Conservation (phyloP, 1,284 basidiomycete genomes). For the Irpex rosettiformis region DNA sequence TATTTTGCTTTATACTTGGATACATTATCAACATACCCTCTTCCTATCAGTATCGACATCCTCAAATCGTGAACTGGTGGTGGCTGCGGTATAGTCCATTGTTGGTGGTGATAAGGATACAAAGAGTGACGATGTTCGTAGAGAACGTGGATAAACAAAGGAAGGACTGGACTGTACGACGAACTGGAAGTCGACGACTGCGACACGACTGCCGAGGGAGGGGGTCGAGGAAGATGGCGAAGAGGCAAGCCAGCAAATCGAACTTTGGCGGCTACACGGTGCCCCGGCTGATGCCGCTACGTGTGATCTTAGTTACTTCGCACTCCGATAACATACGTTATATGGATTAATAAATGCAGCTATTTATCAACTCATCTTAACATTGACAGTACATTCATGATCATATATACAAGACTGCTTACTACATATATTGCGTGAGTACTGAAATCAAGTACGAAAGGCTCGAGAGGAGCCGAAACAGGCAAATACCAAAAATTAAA, state of each 20-base stretch:
- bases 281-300: conserved; percentile 17
- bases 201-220: conserved; percentile 20
- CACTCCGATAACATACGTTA: not conserved
- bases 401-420: no score
- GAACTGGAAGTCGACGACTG: conserved; percentile 18
- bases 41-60: conserved; percentile 32
- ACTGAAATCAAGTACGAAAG: no score
- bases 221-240: conserved; percentile 28
- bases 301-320: not conserved
- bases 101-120: conserved; percentile 19
- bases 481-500: not conserved
- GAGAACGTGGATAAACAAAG: conserved; percentile 32
- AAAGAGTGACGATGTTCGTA: conserved; percentile 37
- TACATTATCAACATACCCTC: conserved; percentile 25
- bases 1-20: conserved; percentile 1
- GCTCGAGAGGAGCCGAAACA: no score
- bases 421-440: no score
- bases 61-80: conserved; percentile 25
- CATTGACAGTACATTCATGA: no score
- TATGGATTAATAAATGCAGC: not conserved
- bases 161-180: conserved; percentile 32
- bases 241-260: conserved; percentile 25
- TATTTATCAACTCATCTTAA: no score
- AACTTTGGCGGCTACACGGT: conserved; percentile 22
- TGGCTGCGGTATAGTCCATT: conserved; percentile 32